A percentile compares a stretch with the other conserved stretches of the same genome.
Evolutionary conservation across 495 filamentous ascomycete species (phyloP).

Genomic region (Pyronema omphalodes): DNA sequence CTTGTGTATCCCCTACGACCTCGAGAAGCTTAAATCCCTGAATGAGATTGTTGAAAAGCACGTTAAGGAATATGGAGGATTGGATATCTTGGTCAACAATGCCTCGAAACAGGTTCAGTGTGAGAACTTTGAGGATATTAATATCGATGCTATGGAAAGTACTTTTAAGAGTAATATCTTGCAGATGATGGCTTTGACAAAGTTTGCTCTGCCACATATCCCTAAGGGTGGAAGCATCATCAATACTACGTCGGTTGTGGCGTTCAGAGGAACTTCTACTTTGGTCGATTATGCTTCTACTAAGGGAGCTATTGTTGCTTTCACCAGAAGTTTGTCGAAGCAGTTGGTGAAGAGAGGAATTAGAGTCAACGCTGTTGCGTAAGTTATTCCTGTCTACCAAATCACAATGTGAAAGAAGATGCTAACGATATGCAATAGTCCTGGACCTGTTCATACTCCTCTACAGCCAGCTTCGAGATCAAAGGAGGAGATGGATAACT

Average conservation of each 20-base stretch:
- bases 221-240: slow-evolving; percentile 38
- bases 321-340: slow-evolving; percentile 38
- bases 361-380: slow-evolving; percentile 43
- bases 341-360: slow-evolving; percentile 41
- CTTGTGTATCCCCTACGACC: slow-evolving; percentile 31
- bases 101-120: slow-evolving; percentile 38
- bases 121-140: slow-evolving; percentile 30
- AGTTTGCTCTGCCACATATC: slow-evolving; percentile 40
- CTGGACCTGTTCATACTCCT: slow-evolving; percentile 41
- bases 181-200: slow-evolving; percentile 43
- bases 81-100: slow-evolving; percentile 46
- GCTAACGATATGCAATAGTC: slow-evolving; percentile 18
- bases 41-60: slow-evolving; percentile 33
- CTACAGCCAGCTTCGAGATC: slow-evolving; percentile 37
- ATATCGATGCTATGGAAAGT: slow-evolving; percentile 1
- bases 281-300: slow-evolving; percentile 44
- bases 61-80: slow-evolving; percentile 30
- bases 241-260: slow-evolving; percentile 38
- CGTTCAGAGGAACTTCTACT: slow-evolving; percentile 34
- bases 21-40: slow-evolving; percentile 32
- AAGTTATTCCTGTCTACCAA: slow-evolving; percentile 14
- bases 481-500: slow-evolving; percentile 36
- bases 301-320: slow-evolving; percentile 43
- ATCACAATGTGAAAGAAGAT: not conserved
- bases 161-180: slow-evolving; percentile 40